Percentiles rank a stretch among this genome's conserved stretches.
Conservation (phyloP, 345 rosid genomes). For the Pistacia vera region DNA sequence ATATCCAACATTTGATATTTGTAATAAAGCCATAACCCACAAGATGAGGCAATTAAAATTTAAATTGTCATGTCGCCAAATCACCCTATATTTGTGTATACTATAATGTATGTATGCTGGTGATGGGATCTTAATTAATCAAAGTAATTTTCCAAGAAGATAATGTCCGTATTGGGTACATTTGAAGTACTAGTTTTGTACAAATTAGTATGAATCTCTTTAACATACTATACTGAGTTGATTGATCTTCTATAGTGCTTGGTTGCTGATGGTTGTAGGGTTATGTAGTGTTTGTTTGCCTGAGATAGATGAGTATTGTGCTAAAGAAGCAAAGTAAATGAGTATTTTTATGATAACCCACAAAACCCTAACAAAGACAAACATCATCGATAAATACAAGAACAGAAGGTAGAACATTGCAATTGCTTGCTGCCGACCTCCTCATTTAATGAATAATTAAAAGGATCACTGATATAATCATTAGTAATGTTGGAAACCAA, state of each 20-base stretch:
- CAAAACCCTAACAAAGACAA: not conserved
- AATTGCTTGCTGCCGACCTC: not conserved
- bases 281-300: too few relatives aligned
- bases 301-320: too few relatives aligned
- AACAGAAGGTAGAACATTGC: not conserved
- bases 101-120: not conserved
- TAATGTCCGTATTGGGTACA: too few relatives aligned
- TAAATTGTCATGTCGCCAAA: conserved; percentile 10
- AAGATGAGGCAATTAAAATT: not conserved
- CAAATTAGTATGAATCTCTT: too few relatives aligned
- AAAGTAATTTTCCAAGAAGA: not conserved
- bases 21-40: not conserved
- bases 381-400: not conserved
- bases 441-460: not conserved
- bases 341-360: not conserved
- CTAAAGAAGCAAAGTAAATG: too few relatives aligned
- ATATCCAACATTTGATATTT: not conserved
- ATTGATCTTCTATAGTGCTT: too few relatives aligned
- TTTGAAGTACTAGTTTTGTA: too few relatives aligned
- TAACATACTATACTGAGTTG: too few relatives aligned
- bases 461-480: not conserved
- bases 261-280: too few relatives aligned
- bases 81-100: not conserved
- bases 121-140: not conserved
- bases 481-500: conserved; percentile 3